phyloP scores from a whole-genome alignment of 495 filamentous ascomycete species.

The Hapsidospora chrysogenum region DNA sequence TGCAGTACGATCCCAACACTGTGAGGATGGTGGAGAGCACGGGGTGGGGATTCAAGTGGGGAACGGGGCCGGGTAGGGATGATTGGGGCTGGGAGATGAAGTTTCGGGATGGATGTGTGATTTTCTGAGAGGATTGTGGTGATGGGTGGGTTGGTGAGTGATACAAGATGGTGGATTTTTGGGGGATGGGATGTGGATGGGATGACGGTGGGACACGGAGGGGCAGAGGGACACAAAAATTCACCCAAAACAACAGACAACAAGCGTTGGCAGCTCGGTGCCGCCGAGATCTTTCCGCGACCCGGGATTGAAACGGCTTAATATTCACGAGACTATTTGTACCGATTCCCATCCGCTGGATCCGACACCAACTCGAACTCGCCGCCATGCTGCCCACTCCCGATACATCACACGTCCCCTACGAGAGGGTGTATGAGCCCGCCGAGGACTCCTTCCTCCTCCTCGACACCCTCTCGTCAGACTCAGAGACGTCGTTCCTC shows the following conservation, averaged over 20 bases:
- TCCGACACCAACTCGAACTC: too few species aligned
- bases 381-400: slow-evolving; percentile 81
- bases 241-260: too few species aligned
- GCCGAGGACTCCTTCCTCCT: slow-evolving; percentile 93
- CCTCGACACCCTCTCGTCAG: slow-evolving; percentile 74
- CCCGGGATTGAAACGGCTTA: too few species aligned
- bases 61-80: slow-evolving; percentile 15
- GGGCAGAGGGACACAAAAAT: neutral
- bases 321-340: too few species aligned
- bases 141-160: neutral
- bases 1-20: slow-evolving; percentile 18
- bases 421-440: slow-evolving; percentile 77
- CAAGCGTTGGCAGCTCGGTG: too few species aligned
- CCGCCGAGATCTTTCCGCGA: too few species aligned
- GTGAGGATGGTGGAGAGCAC: slow-evolving; percentile 16
- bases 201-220: neutral
- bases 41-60: slow-evolving; percentile 15
- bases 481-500: slow-evolving; percentile 56
- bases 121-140: slow-evolving; percentile 15
- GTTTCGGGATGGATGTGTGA: slow-evolving; percentile 9
- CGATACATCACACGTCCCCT: slow-evolving; percentile 75
- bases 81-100: slow-evolving; percentile 8
- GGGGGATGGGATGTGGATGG: neutral
- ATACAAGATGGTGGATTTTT: neutral
- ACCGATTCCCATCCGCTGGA: too few species aligned